Base-by-base conservation (phyloP, 257 asterid genomes). In the Oldenlandia corymbosa region DNA sequence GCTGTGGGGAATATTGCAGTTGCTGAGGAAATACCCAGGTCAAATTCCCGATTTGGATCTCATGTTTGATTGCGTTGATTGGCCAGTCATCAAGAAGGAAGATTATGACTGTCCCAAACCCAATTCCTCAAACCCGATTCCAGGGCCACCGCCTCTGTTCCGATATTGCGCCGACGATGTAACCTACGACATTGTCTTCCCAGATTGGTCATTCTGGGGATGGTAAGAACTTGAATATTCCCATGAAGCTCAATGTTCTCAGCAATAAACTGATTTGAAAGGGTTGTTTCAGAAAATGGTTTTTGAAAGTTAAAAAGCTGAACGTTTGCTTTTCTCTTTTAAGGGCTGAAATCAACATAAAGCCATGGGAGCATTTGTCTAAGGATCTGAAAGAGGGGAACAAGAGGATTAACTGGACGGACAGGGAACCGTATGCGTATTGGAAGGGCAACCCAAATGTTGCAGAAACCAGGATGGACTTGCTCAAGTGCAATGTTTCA, bases 271-370 rank as follows among this genome's bases (percentile, higher is more conserved):
- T 9, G 6, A 34, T 34, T 9, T 34, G n/a, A 53, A 27, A 53
- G 26, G 27, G 17, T 26, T 27, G 34, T 26, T 54, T 54, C 5
- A 32, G 28, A 20, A 3, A 4, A 21, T 0, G 5, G 41, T n/a
- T 42, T 45, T 11, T 10, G 45, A 41, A 41, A 37, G 7, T 11
- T 42, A 42, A n/a, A n/a, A n/a, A 11, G 18, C 47, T 1, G 21
- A 55, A 55, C 17, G 60, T 24, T 32, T 56, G 61, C 5, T 9
- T 57, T 32, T 32, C 32, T 46, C 16, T 27, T 58, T 47, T 65
- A n/a, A 88, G 99, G 99, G 72, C 94, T 1, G 99, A 91, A 82
- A 80, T 86, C 41, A 86, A 84, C 42, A 82, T 91, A 71, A 91
- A 84, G 71, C 95, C 99, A 2, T 92, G 99, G 99, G 85, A 66